phyloP scores from a whole-genome alignment of 768 basidiomycete genomes.

The Daedalea quercina region DNA sequence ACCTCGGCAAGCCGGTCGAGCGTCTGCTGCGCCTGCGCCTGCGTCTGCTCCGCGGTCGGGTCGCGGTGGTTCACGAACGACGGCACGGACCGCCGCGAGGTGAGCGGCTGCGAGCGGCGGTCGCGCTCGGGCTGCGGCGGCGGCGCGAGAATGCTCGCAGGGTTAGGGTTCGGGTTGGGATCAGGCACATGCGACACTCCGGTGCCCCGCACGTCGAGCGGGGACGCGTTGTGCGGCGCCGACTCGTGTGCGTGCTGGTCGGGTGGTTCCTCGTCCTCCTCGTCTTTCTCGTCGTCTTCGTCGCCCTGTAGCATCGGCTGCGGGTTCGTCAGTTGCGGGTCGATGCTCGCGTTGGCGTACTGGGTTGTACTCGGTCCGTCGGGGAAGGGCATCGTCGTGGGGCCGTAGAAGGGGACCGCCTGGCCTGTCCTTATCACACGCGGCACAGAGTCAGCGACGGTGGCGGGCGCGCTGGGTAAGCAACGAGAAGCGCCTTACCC shows the following conservation, averaged over 20 bases:
- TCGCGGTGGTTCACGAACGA: background rate
- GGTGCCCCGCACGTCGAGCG: background rate
- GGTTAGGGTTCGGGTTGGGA: background rate
- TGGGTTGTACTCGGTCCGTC: constrained; percentile 1
- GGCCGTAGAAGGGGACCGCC: constrained; percentile 13
- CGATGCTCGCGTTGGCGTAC: constrained; percentile 2
- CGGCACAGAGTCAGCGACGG: background rate
- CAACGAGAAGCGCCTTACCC: background rate
- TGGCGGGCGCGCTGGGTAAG: background rate
- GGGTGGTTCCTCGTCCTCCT: constrained; percentile 2
- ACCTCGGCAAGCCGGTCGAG: constrained; percentile 40
- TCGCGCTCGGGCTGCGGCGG: background rate
- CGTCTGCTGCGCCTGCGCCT: constrained; percentile 27
- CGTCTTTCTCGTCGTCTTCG: background rate
- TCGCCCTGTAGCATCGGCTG: too few species aligned
- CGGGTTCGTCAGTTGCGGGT: constrained; percentile 7
- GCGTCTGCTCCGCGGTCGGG: background rate
- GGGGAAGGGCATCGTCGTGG: background rate
- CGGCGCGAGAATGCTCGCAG: background rate
- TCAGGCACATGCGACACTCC: background rate
- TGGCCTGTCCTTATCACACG: constrained; percentile 11
- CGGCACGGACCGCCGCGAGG: background rate
- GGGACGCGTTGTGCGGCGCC: constrained; percentile 21
- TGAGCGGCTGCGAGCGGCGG: constrained; percentile 4
- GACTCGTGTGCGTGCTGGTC: background rate